Percentiles rank a stretch among this genome's conserved stretches.
These are phyloP conservation scores for Cerrena zonata DNA, from an alignment of 1,284 basidiomycete species.

Conservation along the genomic window DNA sequence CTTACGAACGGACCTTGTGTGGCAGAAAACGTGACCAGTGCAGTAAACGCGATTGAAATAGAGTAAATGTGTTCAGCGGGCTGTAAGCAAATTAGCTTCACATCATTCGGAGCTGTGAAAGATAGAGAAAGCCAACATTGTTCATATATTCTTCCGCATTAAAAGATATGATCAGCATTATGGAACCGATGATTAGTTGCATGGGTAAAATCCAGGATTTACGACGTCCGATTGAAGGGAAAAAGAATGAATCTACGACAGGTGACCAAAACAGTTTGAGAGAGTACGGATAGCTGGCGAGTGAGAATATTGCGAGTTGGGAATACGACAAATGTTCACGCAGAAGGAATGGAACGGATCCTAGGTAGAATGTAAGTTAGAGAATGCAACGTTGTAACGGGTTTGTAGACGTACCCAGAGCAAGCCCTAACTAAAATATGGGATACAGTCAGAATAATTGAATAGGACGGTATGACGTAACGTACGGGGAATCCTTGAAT, in stretches of 20 bases:
- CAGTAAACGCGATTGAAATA: constrained; percentile 84
- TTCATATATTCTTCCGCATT: constrained; percentile 79
- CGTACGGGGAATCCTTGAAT: constrained; percentile 95
- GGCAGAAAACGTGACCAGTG: constrained; percentile 90
- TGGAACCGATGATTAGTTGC: constrained; percentile 82
- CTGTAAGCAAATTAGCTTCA: constrained; percentile 36
- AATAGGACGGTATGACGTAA: too few species aligned
- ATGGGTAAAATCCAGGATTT: constrained; percentile 99
- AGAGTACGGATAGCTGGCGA: constrained; percentile 94
- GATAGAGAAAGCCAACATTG: constrained; percentile 49
- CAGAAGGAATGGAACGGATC: constrained; percentile 94
- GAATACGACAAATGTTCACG: constrained; percentile 94
- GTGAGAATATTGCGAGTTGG: constrained; percentile 90
- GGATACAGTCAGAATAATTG: too few species aligned
- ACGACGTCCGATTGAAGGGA: constrained; percentile 77
- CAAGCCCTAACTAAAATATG: constrained; percentile 68
- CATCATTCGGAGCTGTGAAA: not conserved
- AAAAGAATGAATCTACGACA: constrained; percentile 89
- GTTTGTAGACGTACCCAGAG: constrained; percentile 47
- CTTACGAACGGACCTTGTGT: constrained; percentile 70
- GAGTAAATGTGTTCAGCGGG: constrained; percentile 76
- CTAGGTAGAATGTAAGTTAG: constrained; percentile 32
- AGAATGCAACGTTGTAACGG: not conserved
- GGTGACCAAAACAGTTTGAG: constrained; percentile 98
- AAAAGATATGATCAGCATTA: constrained; percentile 84